Conservation (phyloP, 1,284 basidiomycete genomes). For the Leccinum glutinopallens region DNA sequence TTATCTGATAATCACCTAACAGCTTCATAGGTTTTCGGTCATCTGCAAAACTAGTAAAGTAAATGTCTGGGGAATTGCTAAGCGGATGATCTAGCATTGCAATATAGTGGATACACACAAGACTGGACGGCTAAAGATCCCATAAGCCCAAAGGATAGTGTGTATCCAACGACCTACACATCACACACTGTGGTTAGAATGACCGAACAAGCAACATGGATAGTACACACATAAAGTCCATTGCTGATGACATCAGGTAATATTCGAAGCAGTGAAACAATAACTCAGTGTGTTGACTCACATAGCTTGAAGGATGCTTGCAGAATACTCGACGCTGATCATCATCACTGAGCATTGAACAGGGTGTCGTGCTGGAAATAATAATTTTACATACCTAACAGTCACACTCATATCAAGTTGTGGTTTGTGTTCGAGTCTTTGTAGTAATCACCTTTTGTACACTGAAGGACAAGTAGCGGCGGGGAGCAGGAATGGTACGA, state of each 20-base stretch:
- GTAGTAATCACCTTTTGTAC: too few relatives aligned
- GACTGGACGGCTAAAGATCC: background rate
- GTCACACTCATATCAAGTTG: too few relatives aligned
- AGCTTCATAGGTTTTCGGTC: constrained; percentile 13
- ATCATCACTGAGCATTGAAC: too few relatives aligned
- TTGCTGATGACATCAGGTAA: background rate
- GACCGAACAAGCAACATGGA: background rate
- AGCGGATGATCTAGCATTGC: background rate
- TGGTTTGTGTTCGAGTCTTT: too few relatives aligned
- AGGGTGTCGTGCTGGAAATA: too few relatives aligned
- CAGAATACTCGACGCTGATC: too few relatives aligned
- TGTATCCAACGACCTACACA: too few relatives aligned
- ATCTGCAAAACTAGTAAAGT: constrained; percentile 16
- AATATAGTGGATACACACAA: background rate
- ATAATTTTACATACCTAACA: too few relatives aligned
- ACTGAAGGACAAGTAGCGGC: too few relatives aligned
- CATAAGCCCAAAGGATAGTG: constrained; percentile 9
- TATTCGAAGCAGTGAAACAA: background rate
- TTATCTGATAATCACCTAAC: constrained; percentile 4
- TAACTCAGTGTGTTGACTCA: background rate
- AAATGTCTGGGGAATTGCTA: constrained; percentile 11
- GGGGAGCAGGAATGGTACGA: too few relatives aligned
- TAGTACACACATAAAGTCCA: background rate
- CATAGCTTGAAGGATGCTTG: background rate
- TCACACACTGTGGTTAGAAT: background rate